Percentiles rank a stretch among this genome's conserved stretches.
Evolutionary conservation across 169 alveolate genomes (phyloP).

Genomic region (Plasmodium gonderi): DNA sequence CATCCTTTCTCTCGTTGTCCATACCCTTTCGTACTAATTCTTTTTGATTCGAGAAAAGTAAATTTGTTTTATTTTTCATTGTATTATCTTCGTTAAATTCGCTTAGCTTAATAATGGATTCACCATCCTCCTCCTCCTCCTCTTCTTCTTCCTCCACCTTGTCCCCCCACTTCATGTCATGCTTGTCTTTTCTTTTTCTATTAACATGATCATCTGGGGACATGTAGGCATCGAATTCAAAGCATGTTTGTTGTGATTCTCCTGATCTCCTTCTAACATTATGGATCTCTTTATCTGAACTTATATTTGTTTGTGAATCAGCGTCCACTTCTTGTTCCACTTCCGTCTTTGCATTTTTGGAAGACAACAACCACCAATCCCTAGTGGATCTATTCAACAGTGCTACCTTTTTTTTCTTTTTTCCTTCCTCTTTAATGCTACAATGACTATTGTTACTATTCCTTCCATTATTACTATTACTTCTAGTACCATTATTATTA

Average conservation of each 20-base stretch:
- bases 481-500: too few species aligned
- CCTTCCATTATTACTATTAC: too few species aligned
- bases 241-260: not conserved
- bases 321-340: not conserved
- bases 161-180: not conserved
- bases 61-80: not conserved
- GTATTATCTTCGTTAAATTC: conserved; percentile 15
- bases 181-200: not conserved
- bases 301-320: not conserved
- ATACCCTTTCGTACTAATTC: not conserved
- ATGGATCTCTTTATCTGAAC: not conserved
- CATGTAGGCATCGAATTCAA: not conserved
- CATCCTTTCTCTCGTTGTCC: not conserved
- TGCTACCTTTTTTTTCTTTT: not conserved
- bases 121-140: not conserved
- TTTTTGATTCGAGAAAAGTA: not conserved
- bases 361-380: not conserved
- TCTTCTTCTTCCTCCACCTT: not conserved
- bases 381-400: not conserved
- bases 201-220: not conserved
- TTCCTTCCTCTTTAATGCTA: not conserved
- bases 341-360: not conserved
- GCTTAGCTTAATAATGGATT: conserved; percentile 30
- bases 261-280: too few species aligned
- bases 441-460: not conserved